Base-by-base conservation (phyloP, 257 asterid genomes). In the Penstemon eatonii region DNA sequence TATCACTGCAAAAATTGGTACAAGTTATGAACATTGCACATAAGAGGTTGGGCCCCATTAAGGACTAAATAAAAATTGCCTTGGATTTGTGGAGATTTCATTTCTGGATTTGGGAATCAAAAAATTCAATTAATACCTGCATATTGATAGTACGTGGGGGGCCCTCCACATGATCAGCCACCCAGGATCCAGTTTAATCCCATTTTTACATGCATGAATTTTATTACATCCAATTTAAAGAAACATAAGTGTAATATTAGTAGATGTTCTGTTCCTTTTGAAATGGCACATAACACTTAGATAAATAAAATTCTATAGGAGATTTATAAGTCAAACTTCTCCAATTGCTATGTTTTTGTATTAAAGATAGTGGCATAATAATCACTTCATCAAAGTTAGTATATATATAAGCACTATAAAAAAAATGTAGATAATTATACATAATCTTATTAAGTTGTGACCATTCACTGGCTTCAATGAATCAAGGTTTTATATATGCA, bases 101-200 rank as follows among this genome's bases (percentile, higher is more conserved):
- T 72, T 56, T 73, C 68, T 61, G 73, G 67, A 70, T 62, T 49
- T 58, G 67, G 72, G 80, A 77, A 78, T 80, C 82, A 72, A 53
- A 71, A 59, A 65, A 77, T 64, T 67, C 69, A 78, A 54, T 79
- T 80, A 75, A 84, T 83, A 74, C 81, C 83, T 78, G 73, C 81
- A 73, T 80, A 73, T 73, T 46, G 64, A 75, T 72, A 75, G 75
- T 56, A 54, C 49, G 3, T 6, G 15, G 74, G 61, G 73, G 37
- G 73, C 76, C 72, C n/a, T 53, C 69, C 80, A 76, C 82, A 75
- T 72, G 75, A 71, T 52, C 72, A 62, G 43, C 54, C 60, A 41
- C 65, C 63, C 19, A 43, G 15, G n/a, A 11, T 25, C 61, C 47
- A 52, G 37, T 66, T 49, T 15, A 49, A 49, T 49, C 5, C n/a